Base-by-base conservation (phyloP, 2,329 filamentous ascomycete species). In the Colletotrichum tropicicola region DNA sequence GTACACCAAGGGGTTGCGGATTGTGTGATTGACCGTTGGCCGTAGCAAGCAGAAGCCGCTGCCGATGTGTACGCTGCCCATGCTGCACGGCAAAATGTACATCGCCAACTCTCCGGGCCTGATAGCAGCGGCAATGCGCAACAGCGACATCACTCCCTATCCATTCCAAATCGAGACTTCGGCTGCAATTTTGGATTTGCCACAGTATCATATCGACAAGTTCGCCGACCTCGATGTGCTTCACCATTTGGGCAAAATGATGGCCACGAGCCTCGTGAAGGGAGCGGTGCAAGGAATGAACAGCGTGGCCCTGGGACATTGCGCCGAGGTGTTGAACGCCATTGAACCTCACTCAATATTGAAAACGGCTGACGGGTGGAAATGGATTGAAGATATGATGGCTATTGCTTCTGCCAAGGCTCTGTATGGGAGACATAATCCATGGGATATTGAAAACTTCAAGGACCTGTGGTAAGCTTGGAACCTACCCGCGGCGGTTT, bases 391-490 rank as follows among this genome's bases (percentile, higher is more conserved):
- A 7, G 59, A 76, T 2, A 63, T 74, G 3, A 73, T 82, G 52
- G 79, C 79, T 8, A 63, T 75, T 15, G 78, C 80, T 1, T 79
- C 79, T 0, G 72, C 73, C 17, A 68, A 73, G 17, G 76, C 77
- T 1, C 68, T 86, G 30, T 83, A 78, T 49, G 83, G 83, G 3
- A 73, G 77, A 0, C 67, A 80, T 8, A 84, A 83, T 54, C 80
- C 54, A 41, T 61, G 58, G 58, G 19, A 49, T 23, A 15, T 9
- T 15, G 9, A 48, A 15, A 47, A 27, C 4, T 56, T 79, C 2
- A 70, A 80, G 7, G 73, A 74, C n/a, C 74, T 83, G n/a, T 78
- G 75, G 79, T 78, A 70, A 52, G 70, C 66, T 6, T 45, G 54
- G 45, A 17, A n/a, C 32, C 23, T n/a, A n/a, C 12, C 15, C 23